Evolutionary conservation across 495 filamentous ascomycete species (phyloP).

Genomic region (Filosporella fistucella): DNA sequence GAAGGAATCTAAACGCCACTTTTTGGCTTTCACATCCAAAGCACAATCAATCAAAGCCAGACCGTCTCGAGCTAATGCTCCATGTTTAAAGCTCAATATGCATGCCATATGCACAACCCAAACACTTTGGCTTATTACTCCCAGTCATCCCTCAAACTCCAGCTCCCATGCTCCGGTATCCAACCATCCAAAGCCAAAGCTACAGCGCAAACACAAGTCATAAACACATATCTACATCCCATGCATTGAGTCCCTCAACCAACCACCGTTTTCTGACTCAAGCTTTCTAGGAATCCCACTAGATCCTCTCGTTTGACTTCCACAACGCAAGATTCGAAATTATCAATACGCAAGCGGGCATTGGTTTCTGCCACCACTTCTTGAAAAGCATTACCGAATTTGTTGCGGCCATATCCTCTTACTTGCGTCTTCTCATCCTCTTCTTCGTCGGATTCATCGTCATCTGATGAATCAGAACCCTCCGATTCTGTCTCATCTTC

Average conservation of each 20-base stretch:
- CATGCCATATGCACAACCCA: no score
- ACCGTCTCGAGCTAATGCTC: no score
- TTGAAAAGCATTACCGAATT: conserved; percentile 92
- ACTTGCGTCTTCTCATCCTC: conserved; percentile 50
- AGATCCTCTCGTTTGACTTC: conserved; percentile 96
- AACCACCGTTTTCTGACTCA: conserved; percentile 89
- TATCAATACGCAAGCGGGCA: conserved; percentile 86
- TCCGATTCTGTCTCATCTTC: conserved; percentile 53
- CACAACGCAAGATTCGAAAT: conserved; percentile 95
- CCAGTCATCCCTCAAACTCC: no score
- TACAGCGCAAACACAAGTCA: conserved; percentile 12
- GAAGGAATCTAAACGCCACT: no score
- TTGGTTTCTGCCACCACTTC: conserved; percentile 91
- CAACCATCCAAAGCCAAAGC: no score
- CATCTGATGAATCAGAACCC: conserved; percentile 49
- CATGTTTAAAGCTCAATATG: no score
- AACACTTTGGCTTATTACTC: no score
- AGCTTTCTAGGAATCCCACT: conserved; percentile 80
- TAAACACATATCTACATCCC: conserved; percentile 24
- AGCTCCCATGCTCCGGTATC: no score
- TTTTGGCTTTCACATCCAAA: no score
- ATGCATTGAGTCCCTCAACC: conserved; percentile 47
- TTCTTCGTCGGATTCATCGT: conserved; percentile 47
- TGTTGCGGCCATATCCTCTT: conserved; percentile 70
- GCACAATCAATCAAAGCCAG: no score